These are phyloP conservation scores for Candida ortonii DNA, from an alignment of 805 yeast species.

Conservation along the genomic window DNA sequence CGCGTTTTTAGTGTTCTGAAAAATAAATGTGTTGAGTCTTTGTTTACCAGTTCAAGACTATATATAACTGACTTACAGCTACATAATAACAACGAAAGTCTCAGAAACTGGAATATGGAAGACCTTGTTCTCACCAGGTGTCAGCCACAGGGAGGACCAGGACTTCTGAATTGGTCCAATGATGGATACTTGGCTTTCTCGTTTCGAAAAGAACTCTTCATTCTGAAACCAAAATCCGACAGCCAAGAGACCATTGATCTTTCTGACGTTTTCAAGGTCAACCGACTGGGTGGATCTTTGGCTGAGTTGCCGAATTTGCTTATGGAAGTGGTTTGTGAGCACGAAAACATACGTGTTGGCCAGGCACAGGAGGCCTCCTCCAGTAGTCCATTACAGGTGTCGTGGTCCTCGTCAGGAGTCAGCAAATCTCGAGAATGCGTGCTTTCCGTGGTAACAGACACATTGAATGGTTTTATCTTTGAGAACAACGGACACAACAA, in stretches of 20 bases:
- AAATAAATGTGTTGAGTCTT: background rate
- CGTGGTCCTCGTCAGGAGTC: slow-evolving; percentile 24
- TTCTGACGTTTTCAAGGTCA: slow-evolving; percentile 12
- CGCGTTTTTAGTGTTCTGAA: background rate
- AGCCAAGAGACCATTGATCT: slow-evolving; percentile 8
- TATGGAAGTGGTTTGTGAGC: slow-evolving; percentile 9
- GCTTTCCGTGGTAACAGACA: slow-evolving; percentile 20
- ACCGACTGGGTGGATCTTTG: slow-evolving; percentile 14
- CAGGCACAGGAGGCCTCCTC: slow-evolving; percentile 14
- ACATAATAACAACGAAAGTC: too few species aligned
- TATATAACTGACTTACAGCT: too few species aligned
- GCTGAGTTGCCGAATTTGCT: slow-evolving; percentile 16
- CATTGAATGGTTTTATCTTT: slow-evolving; percentile 18
- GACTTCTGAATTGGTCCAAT: slow-evolving; percentile 17
- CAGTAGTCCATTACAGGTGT: slow-evolving; percentile 15
- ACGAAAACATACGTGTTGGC: slow-evolving; percentile 20
- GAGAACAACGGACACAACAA: slow-evolving; percentile 12
- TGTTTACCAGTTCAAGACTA: background rate
- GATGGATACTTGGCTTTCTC: slow-evolving; percentile 19
- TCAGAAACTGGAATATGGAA: too few species aligned
- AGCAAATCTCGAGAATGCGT: slow-evolving; percentile 12
- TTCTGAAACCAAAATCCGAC: slow-evolving; percentile 14
- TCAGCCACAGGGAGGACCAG: slow-evolving; percentile 6
- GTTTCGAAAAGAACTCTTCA: slow-evolving; percentile 14
- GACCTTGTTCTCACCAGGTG: slow-evolving; percentile 14